Base-by-base conservation (phyloP, 176 grass and related monocot genomes). In the Olyra latifolia region DNA sequence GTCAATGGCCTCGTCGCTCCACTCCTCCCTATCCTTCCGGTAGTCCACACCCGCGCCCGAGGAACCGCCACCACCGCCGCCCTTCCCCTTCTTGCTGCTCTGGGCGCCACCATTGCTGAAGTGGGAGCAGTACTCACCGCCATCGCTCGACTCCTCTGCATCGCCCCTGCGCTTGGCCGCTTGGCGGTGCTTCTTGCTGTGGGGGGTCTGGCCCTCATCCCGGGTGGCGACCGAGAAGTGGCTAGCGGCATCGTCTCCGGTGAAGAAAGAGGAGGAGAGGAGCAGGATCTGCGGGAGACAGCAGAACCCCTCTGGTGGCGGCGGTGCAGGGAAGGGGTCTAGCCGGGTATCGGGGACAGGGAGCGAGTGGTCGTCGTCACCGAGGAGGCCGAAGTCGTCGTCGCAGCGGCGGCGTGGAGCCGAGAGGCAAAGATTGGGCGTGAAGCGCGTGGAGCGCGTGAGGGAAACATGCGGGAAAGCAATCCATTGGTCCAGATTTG, bases 1-100 rank as follows among this genome's bases (percentile, higher is more conserved):
- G 8, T 69, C 48, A 14, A 93, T 93, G 56, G 71, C 91, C 9
- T 66, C 81, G 17, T 93, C 87, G 79, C 87, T 93, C 91, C 91
- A 89, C 42, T 89, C 80, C 79, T 89, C 87, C 13, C 79, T 68
- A n/a, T 89, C 80, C 67, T 84, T 89, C 58, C 87, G 45, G 48
- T 84, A 84, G 65, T 89, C 71, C 46, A 10, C 38, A 17, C 20
- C 65, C 28, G 40, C 25, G 58, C 24, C 58, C 24, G 62, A 56
- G n/a, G 53, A 56, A 23, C 19, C 63, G 19, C 63, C 30, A 42
- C 20, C 64, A 9, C 64, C 40, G 23, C 27, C 61, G 23, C 15
- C 28, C 53, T 69, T 72, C 66, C 58, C 76, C 10, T 40, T 17
- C 29, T 69, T 75, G 62, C 62, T 65, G 15, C 62, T 39, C 72